These are phyloP conservation scores for Malassezia dermatis DNA, from an alignment of 1,284 basidiomycete genomes.

Conservation along the genomic window DNA sequence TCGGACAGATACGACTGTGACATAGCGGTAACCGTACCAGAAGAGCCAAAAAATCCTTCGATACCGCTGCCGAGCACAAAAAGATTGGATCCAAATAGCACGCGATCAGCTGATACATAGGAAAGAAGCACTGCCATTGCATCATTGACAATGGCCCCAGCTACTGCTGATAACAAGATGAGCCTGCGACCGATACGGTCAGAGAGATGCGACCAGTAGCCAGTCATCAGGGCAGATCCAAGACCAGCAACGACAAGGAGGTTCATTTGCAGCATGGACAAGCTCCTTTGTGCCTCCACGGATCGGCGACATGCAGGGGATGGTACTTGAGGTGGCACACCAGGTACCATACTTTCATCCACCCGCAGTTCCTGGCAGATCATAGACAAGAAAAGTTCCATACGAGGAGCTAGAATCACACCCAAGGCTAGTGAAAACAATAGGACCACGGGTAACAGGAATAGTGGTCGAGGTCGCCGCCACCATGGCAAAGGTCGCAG, in stretches of 20 bases:
- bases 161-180: constrained; percentile 54
- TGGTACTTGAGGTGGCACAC: not conserved
- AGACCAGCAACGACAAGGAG: constrained; percentile 69
- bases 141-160: constrained; percentile 51
- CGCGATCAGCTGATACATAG: constrained; percentile 21
- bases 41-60: constrained; percentile 77
- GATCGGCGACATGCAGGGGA: constrained; percentile 8
- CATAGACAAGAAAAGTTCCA: constrained; percentile 38
- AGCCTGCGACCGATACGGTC: constrained; percentile 66
- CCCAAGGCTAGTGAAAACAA: constrained; percentile 31
- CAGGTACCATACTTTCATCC: not conserved
- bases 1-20: constrained; percentile 64
- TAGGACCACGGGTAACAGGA: constrained; percentile 33
- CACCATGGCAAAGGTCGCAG: constrained; percentile 32
- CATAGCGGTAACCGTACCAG: constrained; percentile 65
- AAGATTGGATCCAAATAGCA: constrained; percentile 58
- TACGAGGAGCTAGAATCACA: constrained; percentile 34
- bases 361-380: constrained; percentile 31
- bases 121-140: constrained; percentile 56
- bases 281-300: constrained; percentile 3
- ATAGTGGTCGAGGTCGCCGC: constrained; percentile 28
- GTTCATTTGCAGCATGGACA: constrained; percentile 26
- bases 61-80: constrained; percentile 69
- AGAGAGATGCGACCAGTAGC: constrained; percentile 75
- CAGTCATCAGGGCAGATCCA: constrained; percentile 70